Percentiles rank a stretch among this genome's conserved stretches.
These are phyloP conservation scores for Morella rubra DNA, from an alignment of 306 rosid genomes.

Conservation along the genomic window DNA sequence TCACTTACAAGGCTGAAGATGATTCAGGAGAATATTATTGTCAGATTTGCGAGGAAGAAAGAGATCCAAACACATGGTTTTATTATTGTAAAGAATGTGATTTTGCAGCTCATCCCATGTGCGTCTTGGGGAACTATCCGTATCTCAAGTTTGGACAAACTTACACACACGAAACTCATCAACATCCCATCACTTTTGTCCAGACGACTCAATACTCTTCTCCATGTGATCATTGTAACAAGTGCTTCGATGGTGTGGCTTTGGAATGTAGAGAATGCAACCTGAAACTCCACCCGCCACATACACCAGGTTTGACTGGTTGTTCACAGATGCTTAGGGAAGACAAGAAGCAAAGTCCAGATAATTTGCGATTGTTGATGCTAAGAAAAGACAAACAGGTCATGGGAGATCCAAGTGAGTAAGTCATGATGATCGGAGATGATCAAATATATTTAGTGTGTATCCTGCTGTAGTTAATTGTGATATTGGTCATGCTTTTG, in stretches of 20 bases:
- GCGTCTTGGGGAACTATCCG: neutral
- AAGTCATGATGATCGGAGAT: too few relatives aligned
- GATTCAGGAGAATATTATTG: too few relatives aligned
- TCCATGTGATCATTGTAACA: neutral
- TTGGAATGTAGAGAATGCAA: neutral
- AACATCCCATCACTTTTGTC: neutral
- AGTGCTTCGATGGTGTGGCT: neutral
- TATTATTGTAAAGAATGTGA: neutral
- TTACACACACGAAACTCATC: neutral
- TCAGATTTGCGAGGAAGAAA: neutral
- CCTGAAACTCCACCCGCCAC: too few relatives aligned
- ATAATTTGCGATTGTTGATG: too few relatives aligned
- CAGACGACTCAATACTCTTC: neutral
- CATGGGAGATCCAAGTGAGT: too few relatives aligned
- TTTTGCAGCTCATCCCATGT: neutral
- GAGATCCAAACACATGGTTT: neutral
- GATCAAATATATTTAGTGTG: too few relatives aligned
- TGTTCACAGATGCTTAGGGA: too few relatives aligned
- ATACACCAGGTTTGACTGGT: too few relatives aligned
- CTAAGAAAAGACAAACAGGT: too few relatives aligned
- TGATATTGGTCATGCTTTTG: too few relatives aligned
- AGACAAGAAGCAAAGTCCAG: too few relatives aligned
- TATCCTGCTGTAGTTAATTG: too few relatives aligned
- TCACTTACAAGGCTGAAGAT: neutral
- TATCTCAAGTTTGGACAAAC: neutral